These are phyloP conservation scores for Cyphellophora europaea DNA, from an alignment of 2,329 filamentous ascomycete genomes.

Conservation along the genomic window DNA sequence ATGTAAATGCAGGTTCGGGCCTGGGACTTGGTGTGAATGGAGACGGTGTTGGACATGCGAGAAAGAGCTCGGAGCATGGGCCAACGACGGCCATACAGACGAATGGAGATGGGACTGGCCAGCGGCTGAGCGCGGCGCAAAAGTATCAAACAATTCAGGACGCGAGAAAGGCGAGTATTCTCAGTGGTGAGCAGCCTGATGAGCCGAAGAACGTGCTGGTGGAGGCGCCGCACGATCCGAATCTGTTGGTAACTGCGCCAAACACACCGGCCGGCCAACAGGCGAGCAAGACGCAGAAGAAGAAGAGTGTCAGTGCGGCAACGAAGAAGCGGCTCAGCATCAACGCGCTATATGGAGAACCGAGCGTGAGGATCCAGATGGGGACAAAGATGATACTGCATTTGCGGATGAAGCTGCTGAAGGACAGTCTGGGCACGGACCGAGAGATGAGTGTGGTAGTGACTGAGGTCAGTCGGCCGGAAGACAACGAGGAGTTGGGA, in stretches of 20 bases:
- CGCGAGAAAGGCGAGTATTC: slow-evolving; percentile 10
- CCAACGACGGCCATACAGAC: no score
- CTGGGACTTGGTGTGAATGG: no score
- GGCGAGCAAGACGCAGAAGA: slow-evolving; percentile 6
- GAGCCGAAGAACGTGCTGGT: slow-evolving; percentile 7
- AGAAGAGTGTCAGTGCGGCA: slow-evolving; percentile 1
- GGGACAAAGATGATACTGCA: slow-evolving; percentile 36
- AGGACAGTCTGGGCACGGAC: slow-evolving; percentile 8
- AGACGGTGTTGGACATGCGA: neutral
- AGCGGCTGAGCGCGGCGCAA: slow-evolving; percentile 9
- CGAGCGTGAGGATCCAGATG: slow-evolving; percentile 22
- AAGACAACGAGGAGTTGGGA: slow-evolving; percentile 7
- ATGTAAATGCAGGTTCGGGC: neutral
- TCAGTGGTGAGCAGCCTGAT: slow-evolving; percentile 6
- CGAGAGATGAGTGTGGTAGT: slow-evolving; percentile 13
- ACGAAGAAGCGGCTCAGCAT: slow-evolving; percentile 10
- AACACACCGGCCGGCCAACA: slow-evolving; percentile 9
- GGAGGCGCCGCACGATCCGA: slow-evolving; percentile 8
- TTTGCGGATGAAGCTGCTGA: slow-evolving; percentile 30
- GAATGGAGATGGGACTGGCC: neutral
- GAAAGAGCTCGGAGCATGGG: neutral
- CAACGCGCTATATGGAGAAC: slow-evolving; percentile 18
- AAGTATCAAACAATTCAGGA: slow-evolving; percentile 15
- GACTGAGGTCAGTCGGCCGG: slow-evolving; percentile 16
- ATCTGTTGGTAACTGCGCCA: slow-evolving; percentile 12